A percentile compares a stretch with the other conserved stretches of the same genome.
Evolutionary conservation across 2,329 filamentous ascomycete genomes (phyloP).

Genomic region (Fusarium sp.): DNA sequence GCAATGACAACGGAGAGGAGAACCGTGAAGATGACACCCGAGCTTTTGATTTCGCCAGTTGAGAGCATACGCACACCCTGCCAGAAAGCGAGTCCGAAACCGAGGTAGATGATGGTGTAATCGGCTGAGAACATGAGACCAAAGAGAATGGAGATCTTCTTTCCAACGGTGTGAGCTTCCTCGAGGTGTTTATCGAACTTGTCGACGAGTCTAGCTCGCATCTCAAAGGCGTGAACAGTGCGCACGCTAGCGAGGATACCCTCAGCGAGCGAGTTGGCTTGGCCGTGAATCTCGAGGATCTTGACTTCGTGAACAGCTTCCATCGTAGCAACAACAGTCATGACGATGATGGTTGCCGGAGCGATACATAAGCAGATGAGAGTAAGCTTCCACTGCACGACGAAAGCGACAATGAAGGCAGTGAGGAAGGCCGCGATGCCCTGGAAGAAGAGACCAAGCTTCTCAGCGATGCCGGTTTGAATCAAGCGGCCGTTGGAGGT

Average conservation of each 20-base stretch:
- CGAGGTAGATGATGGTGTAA: constrained; percentile 54
- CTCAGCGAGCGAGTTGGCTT: constrained; percentile 50
- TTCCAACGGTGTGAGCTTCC: constrained; percentile 49
- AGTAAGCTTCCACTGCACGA: constrained; percentile 56
- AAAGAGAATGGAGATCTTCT: constrained; percentile 51
- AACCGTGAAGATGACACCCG: constrained; percentile 55
- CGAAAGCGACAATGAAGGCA: constrained; percentile 52
- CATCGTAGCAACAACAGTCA: constrained; percentile 46
- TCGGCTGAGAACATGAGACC: constrained; percentile 52
- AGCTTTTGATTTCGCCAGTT: constrained; percentile 49
- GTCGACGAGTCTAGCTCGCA: constrained; percentile 49
- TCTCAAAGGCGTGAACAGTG: constrained; percentile 56
- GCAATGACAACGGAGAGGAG: constrained; percentile 53
- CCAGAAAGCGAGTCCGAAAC: constrained; percentile 57
- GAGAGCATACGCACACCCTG: constrained; percentile 53
- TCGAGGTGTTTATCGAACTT: constrained; percentile 53
- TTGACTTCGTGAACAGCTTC: constrained; percentile 46
- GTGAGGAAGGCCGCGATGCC: constrained; percentile 51
- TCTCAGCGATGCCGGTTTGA: constrained; percentile 53
- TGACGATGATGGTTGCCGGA: constrained; percentile 45
- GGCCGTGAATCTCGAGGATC: constrained; percentile 48
- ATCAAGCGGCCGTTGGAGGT: constrained; percentile 54
- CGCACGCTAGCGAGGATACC: constrained; percentile 51
- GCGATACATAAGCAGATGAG: constrained; percentile 52
- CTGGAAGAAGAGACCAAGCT: constrained; percentile 53